phyloP scores from a whole-genome alignment of 768 basidiomycete species.

The Suillus cothurnatus region DNA sequence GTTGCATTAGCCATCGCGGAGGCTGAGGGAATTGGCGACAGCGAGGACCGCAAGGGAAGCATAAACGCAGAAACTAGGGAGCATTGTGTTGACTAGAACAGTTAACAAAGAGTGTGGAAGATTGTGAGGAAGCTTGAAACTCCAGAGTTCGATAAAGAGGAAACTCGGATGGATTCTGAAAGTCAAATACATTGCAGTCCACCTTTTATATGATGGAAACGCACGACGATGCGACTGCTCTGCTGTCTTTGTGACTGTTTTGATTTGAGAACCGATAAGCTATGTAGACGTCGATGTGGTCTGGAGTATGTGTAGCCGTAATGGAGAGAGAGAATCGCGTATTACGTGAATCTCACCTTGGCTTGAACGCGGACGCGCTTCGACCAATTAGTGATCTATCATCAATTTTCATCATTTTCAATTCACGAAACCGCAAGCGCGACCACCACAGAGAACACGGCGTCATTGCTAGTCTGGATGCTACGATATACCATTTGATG shows the following conservation, averaged over 20 bases:
- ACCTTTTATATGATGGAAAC: neutral
- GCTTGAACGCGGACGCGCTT: neutral
- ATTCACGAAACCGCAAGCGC: too few relatives aligned
- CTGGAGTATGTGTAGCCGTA: too few relatives aligned
- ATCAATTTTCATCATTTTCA: too few relatives aligned
- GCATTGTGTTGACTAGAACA: neutral
- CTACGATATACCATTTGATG: neutral
- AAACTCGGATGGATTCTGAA: neutral
- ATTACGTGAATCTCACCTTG: too few relatives aligned
- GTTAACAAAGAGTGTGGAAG: too few relatives aligned
- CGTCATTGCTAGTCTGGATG: neutral
- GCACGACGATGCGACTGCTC: neutral
- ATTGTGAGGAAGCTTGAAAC: neutral
- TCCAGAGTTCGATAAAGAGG: neutral
- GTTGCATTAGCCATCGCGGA: constrained; percentile 28
- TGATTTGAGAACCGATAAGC: too few relatives aligned
- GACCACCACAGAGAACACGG: neutral
- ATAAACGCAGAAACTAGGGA: constrained; percentile 14
- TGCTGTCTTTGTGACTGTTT: too few relatives aligned
- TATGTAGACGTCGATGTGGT: too few relatives aligned
- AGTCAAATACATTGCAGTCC: neutral
- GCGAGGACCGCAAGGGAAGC: constrained; percentile 21
- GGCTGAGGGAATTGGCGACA: constrained; percentile 22
- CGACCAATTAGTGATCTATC: neutral
- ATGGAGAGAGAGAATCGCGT: too few relatives aligned